Percentiles rank a stretch among this genome's conserved stretches.
Conservation (phyloP, 129 eudicot species). For the Logfia minima region DNA sequence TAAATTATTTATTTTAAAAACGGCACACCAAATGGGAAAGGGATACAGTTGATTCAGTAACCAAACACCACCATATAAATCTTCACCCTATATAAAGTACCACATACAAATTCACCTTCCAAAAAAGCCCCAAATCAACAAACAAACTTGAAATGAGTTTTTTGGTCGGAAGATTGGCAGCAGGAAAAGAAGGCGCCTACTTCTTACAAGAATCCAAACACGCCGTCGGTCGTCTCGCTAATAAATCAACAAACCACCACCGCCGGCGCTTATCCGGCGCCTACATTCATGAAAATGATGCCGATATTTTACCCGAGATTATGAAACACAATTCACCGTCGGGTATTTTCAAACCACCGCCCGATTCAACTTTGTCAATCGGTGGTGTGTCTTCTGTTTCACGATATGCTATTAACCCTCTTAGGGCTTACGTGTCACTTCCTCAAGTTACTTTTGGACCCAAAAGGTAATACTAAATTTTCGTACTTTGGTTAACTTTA, state of each 20-base stretch:
- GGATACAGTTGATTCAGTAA: not conserved
- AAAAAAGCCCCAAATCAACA: conserved; percentile 4
- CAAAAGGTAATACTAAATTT: conserved; percentile 49
- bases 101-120: conserved; percentile 19
- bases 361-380: conserved; percentile 50
- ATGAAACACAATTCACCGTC: conserved; percentile 74
- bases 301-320: conserved; percentile 83
- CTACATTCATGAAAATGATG: conserved; percentile 18
- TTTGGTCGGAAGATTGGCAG: conserved; percentile 77
- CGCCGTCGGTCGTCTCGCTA: conserved; percentile 59
- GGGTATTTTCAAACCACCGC: conserved; percentile 41
- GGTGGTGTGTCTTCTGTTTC: conserved; percentile 36
- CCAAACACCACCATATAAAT: not conserved
- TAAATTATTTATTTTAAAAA: too few species aligned
- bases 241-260: conserved; percentile 36
- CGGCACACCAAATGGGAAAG: not conserved
- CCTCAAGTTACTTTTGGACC: conserved; percentile 96
- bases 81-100: conserved; percentile 24
- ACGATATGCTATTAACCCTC: conserved; percentile 76
- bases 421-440: conserved; percentile 65
- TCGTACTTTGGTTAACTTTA: not conserved
- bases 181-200: conserved; percentile 77
- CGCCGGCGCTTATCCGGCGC: conserved; percentile 10
- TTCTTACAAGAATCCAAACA: conserved; percentile 86
- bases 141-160: conserved; percentile 54